A percentile compares a stretch with the other conserved stretches of the same genome.
Conservation (phyloP, 2,329 filamentous ascomycete genomes). For the Pestalotiopsis sp. region DNA sequence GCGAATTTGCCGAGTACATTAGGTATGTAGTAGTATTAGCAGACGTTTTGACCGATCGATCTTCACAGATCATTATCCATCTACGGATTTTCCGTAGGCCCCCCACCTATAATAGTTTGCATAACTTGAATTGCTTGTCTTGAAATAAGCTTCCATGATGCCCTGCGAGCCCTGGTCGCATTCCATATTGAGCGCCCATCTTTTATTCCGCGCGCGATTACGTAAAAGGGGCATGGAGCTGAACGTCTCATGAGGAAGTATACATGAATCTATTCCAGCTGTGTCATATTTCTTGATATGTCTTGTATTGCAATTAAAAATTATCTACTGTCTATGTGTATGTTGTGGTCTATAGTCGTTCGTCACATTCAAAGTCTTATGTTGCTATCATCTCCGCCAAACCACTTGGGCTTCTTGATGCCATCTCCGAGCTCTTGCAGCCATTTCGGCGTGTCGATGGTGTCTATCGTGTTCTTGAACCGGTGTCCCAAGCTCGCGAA, state of each 20-base stretch:
- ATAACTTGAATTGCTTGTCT: neutral
- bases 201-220: neutral
- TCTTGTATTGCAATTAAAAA: constrained; percentile 1
- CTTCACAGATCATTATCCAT: neutral
- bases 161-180: neutral
- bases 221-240: neutral
- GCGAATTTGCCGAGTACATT: no score
- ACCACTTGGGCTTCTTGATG: constrained; percentile 81
- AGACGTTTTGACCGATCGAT: neutral
- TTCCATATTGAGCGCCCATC: neutral
- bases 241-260: neutral
- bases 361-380: constrained; percentile 6
- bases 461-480: constrained; percentile 90
- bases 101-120: neutral
- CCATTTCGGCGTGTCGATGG: constrained; percentile 81
- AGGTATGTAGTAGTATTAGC: no score
- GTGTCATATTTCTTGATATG: neutral
- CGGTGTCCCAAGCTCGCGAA: constrained; percentile 83
- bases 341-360: constrained; percentile 2
- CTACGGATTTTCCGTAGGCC: neutral
- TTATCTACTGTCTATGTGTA: constrained; percentile 2
- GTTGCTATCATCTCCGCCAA: constrained; percentile 60
- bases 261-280: neutral
- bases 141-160: neutral
- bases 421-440: constrained; percentile 70